These are phyloP conservation scores for Sphagnum magellanicum DNA, from an alignment of 228 moss, liverwort and hornwort genomes.

Conservation along the genomic window DNA sequence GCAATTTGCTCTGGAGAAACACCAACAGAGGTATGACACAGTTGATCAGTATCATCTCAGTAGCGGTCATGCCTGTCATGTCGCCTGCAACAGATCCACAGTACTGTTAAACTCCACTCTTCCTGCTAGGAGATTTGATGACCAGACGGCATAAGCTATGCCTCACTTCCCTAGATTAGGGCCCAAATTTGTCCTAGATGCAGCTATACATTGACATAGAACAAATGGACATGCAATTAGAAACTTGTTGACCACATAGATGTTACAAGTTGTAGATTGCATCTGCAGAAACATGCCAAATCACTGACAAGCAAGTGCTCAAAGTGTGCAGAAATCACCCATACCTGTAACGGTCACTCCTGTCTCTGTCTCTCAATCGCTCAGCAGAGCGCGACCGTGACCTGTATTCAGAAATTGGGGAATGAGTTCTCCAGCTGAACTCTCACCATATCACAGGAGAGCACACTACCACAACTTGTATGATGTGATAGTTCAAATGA, in stretches of 20 bases:
- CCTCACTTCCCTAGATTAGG: no score
- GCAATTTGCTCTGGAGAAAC: constrained; percentile 4
- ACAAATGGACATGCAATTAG: no score
- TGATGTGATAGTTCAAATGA: neutral
- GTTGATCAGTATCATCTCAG: constrained; percentile 29
- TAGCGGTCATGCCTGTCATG: constrained; percentile 80
- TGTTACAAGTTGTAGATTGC: neutral
- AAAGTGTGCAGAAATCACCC: neutral
- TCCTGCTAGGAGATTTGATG: neutral
- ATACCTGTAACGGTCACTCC: constrained; percentile 73
- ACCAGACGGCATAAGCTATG: no score
- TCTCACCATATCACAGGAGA: neutral
- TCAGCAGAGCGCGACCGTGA: constrained; percentile 71
- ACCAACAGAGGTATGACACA: constrained; percentile 11
- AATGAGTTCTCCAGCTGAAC: neutral
- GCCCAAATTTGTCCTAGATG: no score
- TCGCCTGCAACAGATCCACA: constrained; percentile 42
- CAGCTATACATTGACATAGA: no score
- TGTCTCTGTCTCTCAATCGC: constrained; percentile 63
- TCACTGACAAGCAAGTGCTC: neutral
- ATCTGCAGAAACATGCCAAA: neutral
- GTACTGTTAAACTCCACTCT: neutral
- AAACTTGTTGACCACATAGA: no score
- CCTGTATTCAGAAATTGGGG: constrained; percentile 12
- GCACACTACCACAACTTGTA: neutral